phyloP scores from a whole-genome alignment of 2,329 filamentous ascomycete genomes.

The Fusarium siculi region DNA sequence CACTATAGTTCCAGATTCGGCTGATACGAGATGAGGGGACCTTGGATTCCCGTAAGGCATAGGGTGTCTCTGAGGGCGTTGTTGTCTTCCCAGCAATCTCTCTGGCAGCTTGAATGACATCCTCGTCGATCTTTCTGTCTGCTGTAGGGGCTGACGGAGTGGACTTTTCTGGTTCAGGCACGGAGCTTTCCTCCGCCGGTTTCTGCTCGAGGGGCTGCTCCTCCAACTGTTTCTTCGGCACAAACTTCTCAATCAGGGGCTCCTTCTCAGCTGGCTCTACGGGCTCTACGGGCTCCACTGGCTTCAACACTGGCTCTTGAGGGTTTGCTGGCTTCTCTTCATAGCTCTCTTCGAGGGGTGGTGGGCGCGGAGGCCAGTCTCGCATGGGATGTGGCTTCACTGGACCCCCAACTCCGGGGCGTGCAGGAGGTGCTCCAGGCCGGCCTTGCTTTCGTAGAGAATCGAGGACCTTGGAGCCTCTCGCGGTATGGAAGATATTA shows the following conservation, averaged over 20 bases:
- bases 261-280: background rate
- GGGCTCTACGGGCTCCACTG: background rate
- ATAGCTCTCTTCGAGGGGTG: constrained; percentile 15
- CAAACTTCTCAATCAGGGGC: background rate
- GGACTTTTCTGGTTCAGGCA: background rate
- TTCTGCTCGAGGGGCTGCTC: background rate
- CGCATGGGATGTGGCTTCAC: constrained; percentile 53
- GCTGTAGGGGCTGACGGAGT: background rate
- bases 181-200: background rate
- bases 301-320: constrained; percentile 8
- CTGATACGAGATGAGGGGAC: constrained; percentile 90
- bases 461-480: constrained; percentile 58
- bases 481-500: constrained; percentile 60
- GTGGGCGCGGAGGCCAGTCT: constrained; percentile 48
- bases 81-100: constrained; percentile 35
- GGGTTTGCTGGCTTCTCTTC: background rate
- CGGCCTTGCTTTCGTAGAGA: constrained; percentile 47
- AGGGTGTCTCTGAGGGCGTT: constrained; percentile 50
- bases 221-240: background rate
- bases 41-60: constrained; percentile 85
- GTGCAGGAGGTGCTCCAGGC: constrained; percentile 9
- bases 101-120: constrained; percentile 41
- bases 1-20: constrained; percentile 93
- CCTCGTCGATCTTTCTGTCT: constrained; percentile 21
- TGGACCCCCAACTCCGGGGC: constrained; percentile 26